Conservation (phyloP, 495 filamentous ascomycete species). For the Penicillium coffeae region DNA sequence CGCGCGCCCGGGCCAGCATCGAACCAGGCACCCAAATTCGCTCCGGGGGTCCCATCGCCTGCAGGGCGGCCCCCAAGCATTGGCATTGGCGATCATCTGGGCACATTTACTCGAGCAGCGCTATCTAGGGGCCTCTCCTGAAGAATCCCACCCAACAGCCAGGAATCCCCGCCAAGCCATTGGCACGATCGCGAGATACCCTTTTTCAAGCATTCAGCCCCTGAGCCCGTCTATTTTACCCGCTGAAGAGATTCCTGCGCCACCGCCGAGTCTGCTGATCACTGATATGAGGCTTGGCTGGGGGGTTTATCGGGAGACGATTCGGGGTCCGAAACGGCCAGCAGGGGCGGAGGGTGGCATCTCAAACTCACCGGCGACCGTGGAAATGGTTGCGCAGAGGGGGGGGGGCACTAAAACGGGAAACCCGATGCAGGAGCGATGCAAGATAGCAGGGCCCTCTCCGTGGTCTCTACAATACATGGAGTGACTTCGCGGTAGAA, state of each 20-base stretch:
- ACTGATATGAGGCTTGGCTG: neutral
- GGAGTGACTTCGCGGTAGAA: neutral
- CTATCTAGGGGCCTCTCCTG: neutral
- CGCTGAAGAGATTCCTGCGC: neutral
- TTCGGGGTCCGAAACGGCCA: neutral
- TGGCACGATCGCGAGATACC: neutral
- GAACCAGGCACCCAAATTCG: no score
- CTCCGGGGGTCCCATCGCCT: no score
- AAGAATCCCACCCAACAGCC: neutral
- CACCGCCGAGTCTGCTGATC: conserved; percentile 5
- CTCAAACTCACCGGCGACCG: conserved; percentile 1
- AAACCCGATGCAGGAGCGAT: neutral
- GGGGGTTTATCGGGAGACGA: no score
- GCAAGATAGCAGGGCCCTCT: no score
- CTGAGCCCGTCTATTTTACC: neutral
- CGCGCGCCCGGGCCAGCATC: no score
- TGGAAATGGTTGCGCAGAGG: neutral
- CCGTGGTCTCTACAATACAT: neutral
- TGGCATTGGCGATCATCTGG: neutral
- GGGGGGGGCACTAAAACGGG: neutral
- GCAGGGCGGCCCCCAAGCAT: neutral
- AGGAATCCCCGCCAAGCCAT: neutral
- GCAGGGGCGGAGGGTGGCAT: neutral
- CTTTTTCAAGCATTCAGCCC: neutral
- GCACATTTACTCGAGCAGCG: neutral